Percentiles rank a stretch among this genome's conserved stretches.
Evolutionary conservation across 1,284 basidiomycete genomes (phyloP).

Genomic region (Irpex sp.): DNA sequence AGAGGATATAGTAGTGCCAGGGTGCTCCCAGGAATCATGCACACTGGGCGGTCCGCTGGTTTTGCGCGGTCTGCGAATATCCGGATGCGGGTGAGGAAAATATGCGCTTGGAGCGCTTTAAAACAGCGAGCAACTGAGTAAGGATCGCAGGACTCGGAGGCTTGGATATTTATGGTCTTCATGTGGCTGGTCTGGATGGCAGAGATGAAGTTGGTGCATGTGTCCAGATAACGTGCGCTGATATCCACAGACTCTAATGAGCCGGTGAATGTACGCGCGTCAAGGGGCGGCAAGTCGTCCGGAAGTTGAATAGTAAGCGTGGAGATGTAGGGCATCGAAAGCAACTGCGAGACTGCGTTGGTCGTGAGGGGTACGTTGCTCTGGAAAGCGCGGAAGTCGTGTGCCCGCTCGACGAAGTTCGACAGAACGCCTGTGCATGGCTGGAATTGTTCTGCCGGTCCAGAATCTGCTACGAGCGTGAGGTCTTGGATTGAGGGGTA

Average conservation of each 20-base stretch:
- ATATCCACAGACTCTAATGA: background rate
- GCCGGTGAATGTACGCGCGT: background rate
- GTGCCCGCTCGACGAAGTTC: background rate
- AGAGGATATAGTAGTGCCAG: slow-evolving; percentile 5
- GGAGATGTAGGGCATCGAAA: background rate
- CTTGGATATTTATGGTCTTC: background rate
- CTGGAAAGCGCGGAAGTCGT: background rate
- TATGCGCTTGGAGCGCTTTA: background rate
- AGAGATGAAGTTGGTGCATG: background rate
- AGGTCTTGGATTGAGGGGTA: slow-evolving; percentile 1
- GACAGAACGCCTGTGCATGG: background rate
- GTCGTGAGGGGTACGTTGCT: slow-evolving; percentile 3
- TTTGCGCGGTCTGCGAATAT: background rate
- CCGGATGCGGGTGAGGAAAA: background rate
- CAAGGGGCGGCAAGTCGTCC: background rate
- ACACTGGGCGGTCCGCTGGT: background rate
- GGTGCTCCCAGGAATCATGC: background rate
- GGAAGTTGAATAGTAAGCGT: background rate
- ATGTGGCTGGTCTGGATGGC: background rate
- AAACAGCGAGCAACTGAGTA: background rate
- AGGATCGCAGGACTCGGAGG: background rate
- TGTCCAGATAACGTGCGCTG: background rate
- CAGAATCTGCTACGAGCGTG: background rate
- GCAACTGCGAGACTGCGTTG: background rate
- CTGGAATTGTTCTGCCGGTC: background rate